phyloP scores from a whole-genome alignment of 257 asterid genomes.

The Voacanga thouarsii region DNA sequence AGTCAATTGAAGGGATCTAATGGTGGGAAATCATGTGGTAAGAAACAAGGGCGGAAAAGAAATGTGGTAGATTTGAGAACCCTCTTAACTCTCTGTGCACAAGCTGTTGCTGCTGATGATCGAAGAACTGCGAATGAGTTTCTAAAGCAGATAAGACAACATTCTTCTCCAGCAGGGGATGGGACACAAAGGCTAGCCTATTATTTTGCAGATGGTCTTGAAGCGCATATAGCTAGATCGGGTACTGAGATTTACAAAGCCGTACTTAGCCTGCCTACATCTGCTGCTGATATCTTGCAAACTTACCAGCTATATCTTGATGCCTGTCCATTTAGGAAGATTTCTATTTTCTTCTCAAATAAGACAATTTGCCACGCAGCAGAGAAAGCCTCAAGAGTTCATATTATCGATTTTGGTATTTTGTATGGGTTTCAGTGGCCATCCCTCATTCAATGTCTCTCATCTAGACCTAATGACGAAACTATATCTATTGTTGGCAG shows the following conservation, averaged over 20 bases:
- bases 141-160: constrained; percentile 60
- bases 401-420: constrained; percentile 46
- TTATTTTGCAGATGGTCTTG: constrained; percentile 41
- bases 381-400: constrained; percentile 29
- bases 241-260: constrained; percentile 41
- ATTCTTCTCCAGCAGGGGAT: constrained; percentile 42
- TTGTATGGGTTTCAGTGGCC: constrained; percentile 54
- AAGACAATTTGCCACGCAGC: constrained; percentile 33
- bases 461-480: constrained; percentile 21
- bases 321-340: constrained; percentile 41
- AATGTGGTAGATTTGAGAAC: constrained; percentile 67
- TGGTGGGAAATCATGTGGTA: constrained; percentile 47
- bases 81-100: constrained; percentile 66
- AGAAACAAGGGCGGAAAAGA: constrained; percentile 44
- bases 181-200: constrained; percentile 43
- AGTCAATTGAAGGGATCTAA: constrained; percentile 34
- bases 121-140: constrained; percentile 56
- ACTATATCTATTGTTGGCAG: not conserved
- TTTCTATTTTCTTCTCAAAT: constrained; percentile 37
- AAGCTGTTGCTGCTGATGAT: constrained; percentile 77
- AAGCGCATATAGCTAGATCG: constrained; percentile 46
- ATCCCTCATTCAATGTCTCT: constrained; percentile 38
- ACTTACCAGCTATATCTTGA: constrained; percentile 47
- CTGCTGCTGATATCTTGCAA: constrained; percentile 38
- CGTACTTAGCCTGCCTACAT: constrained; percentile 28